A percentile compares a stretch with the other conserved stretches of the same genome.
Evolutionary conservation across 306 rosid genomes (phyloP).

Genomic region (Luffa acutangula): DNA sequence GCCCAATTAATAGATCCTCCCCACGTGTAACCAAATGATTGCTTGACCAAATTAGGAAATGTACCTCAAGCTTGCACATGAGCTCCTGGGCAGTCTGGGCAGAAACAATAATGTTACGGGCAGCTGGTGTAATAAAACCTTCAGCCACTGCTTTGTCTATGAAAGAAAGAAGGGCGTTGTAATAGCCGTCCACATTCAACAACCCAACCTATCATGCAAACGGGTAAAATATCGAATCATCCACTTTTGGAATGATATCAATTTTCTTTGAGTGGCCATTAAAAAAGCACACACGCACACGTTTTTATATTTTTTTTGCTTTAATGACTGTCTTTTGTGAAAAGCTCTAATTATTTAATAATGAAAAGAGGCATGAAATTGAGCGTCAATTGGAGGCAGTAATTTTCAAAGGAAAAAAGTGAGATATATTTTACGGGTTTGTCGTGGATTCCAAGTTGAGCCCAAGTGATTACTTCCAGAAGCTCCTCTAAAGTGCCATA

Average conservation of each 20-base stretch:
- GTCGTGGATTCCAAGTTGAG: slow-evolving; percentile 81
- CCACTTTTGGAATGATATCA: too few species aligned
- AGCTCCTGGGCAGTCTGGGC: slow-evolving; percentile 91
- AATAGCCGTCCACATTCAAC: slow-evolving; percentile 86
- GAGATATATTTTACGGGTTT: slow-evolving; percentile 39
- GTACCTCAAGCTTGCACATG: slow-evolving; percentile 84
- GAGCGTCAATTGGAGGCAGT: neutral
- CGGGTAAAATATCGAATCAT: too few species aligned
- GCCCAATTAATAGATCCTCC: neutral
- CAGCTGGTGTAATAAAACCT: slow-evolving; percentile 78
- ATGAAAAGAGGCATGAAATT: neutral
- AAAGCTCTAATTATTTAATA: neutral
- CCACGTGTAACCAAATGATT: neutral
- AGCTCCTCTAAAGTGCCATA: slow-evolving; percentile 87
- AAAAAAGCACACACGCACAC: too few species aligned
- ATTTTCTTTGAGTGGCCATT: too few species aligned
- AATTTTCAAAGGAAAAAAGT: neutral
- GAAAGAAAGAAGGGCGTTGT: slow-evolving; percentile 71
- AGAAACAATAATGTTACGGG: slow-evolving; percentile 91
- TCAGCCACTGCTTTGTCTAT: slow-evolving; percentile 85
- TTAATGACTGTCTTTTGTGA: neutral
- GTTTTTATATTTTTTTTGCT: too few species aligned
- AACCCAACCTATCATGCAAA: slow-evolving; percentile 49
- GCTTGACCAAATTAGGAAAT: neutral
- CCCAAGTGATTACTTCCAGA: slow-evolving; percentile 80